Conservation (phyloP, 139 green algal genomes). For the Tetradesmus obliquus region DNA sequence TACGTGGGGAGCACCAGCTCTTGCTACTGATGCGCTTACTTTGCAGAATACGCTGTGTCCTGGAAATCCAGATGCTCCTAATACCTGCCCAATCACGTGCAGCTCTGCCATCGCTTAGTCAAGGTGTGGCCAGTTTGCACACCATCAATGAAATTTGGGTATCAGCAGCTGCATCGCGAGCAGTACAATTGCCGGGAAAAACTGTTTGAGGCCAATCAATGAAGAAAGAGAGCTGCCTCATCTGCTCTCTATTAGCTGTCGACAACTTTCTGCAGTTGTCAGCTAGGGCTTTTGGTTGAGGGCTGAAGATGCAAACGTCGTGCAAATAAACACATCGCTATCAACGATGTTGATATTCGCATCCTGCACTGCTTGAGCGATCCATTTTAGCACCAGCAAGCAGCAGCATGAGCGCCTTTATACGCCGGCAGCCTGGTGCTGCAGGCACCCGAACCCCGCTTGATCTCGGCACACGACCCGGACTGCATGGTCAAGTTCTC, state of each 20-base stretch:
- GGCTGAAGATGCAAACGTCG: background rate
- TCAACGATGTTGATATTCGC: background rate
- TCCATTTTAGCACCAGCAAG: background rate
- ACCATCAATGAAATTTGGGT: background rate
- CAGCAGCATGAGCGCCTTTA: constrained; percentile 41
- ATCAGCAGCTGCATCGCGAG: too few species aligned
- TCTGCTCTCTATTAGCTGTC: background rate
- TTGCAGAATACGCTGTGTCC: constrained; percentile 81
- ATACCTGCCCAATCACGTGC: constrained; percentile 77
- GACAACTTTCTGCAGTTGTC: background rate
- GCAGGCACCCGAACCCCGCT: background rate
- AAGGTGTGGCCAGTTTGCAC: background rate
- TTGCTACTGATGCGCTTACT: constrained; percentile 50
- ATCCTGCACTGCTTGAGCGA: background rate
- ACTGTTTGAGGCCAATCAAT: background rate
- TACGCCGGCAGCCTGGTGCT: constrained; percentile 10
- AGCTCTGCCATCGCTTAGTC: constrained; percentile 75
- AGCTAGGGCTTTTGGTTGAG: background rate
- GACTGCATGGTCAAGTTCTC: constrained; percentile 79
- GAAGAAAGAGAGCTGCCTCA: background rate
- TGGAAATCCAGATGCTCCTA: constrained; percentile 69
- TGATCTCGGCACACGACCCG: constrained; percentile 73
- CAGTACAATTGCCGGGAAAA: background rate
- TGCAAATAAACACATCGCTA: background rate
- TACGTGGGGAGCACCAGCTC: background rate